Percentiles rank a stretch among this genome's conserved stretches.
Evolutionary conservation across 1,284 basidiomycete species (phyloP).

Genomic region (Coniophora puteana): DNA sequence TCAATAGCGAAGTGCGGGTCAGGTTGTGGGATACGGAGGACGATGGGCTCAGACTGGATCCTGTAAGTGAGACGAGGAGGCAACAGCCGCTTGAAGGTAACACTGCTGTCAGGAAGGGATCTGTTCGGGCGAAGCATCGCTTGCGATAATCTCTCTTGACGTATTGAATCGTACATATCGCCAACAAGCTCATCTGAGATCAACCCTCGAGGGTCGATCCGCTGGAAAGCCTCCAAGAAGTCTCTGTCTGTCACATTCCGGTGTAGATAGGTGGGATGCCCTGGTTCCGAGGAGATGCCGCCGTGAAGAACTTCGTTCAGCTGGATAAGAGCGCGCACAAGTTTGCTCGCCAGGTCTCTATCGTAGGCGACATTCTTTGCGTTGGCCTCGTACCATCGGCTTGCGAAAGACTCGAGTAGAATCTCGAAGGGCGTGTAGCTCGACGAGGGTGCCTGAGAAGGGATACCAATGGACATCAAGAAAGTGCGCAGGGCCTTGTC

Average conservation of each 20-base stretch:
- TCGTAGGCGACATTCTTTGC: constrained; percentile 72
- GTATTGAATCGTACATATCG: constrained; percentile 76
- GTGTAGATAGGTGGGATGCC: constrained; percentile 58
- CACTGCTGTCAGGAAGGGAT: constrained; percentile 45
- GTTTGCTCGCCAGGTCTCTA: constrained; percentile 70
- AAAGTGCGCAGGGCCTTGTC: constrained; percentile 90
- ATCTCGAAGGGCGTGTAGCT: constrained; percentile 53
- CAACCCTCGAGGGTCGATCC: constrained; percentile 64
- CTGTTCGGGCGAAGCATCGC: constrained; percentile 49
- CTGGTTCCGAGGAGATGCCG: constrained; percentile 54
- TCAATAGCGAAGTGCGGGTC: constrained; percentile 80
- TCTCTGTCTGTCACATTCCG: constrained; percentile 68
- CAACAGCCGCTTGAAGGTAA: constrained; percentile 70
- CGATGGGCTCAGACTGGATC: constrained; percentile 80
- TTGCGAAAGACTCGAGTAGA: constrained; percentile 82
- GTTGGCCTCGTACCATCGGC: constrained; percentile 90
- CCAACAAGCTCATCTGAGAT: constrained; percentile 73
- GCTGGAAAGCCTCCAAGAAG: constrained; percentile 77
- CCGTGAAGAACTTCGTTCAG: constrained; percentile 81
- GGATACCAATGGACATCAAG: constrained; percentile 76
- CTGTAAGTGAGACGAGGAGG: constrained; percentile 81
- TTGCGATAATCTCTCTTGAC: constrained; percentile 68
- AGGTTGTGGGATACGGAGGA: constrained; percentile 75
- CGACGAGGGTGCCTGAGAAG: constrained; percentile 43
- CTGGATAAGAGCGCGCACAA: constrained; percentile 84